Evolutionary conservation across 2,329 filamentous ascomycete genomes (phyloP), one percentile per base, ranked within the genome.

Genomic region (Sporothrix globosa): DNA sequence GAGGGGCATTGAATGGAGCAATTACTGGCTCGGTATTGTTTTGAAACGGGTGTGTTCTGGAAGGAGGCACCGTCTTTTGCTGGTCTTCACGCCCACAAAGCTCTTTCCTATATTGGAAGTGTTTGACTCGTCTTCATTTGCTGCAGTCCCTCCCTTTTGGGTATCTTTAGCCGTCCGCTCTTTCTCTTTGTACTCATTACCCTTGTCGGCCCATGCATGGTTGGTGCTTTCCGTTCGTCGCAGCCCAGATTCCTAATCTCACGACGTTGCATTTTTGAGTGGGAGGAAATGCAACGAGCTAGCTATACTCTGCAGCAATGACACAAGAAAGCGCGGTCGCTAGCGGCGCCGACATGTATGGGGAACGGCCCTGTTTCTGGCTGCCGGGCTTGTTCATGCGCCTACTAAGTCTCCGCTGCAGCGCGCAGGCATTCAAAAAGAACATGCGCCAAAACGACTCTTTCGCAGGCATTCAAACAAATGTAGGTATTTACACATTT

Each of bases 201-300:
- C 14, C 5, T 21, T 52, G 24, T 2, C 44, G 9, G 61, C 44
- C 5, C 44, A 6, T 48, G 21, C 39, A 4, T 41, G 19, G 46
- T 46, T 27, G 24, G 11, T 5, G 48, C 46, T 66, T n/a, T 41
- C 19, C 4, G 41, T 50, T n/a, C 13, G 24, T 34, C 30, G 27
- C 63, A 39, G 9, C 46, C 19, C 58, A 21, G 46, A 14, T 21
- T 10, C 63, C 19, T 66, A 13, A 5, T 52, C 11, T 66, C 63
- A 39, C 46, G 63, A 66, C 46, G 63, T 66, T 66, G 63, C 63
- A 66, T 66, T 34, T 34, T 34, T 34, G 34, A 1, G 34, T 34
- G 34, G 34, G 34, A 34, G 9, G 34, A 34, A 6, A 7, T 34
- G 9, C 34, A 34, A 34, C 34, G 13, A 46, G 61, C 61, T 66